These are phyloP conservation scores for Ceriops decandra DNA, from an alignment of 345 rosid species.

Conservation along the genomic window DNA sequence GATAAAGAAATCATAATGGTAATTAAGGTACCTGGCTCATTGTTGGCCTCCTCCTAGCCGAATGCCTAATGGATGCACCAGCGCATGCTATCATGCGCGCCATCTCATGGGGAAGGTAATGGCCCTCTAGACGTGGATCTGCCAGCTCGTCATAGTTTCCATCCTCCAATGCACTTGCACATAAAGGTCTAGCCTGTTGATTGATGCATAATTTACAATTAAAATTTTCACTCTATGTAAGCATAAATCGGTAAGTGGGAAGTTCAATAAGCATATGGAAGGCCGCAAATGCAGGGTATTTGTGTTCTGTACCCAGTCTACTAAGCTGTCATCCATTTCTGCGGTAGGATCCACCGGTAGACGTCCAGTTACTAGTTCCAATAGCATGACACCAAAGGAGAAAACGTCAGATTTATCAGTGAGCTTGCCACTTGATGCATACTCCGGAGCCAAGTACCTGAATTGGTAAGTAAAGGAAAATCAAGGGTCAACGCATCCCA, in stretches of 20 bases:
- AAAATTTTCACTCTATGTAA: background rate
- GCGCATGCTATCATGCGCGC: conserved; percentile 77
- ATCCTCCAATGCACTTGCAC: conserved; percentile 43
- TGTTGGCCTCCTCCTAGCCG: conserved; percentile 67
- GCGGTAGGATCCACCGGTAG: conserved; percentile 53
- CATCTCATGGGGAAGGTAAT: conserved; percentile 57
- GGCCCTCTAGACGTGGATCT: conserved; percentile 57
- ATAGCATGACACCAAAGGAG: conserved; percentile 80
- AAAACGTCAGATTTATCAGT: conserved; percentile 91
- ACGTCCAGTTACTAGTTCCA: conserved; percentile 79
- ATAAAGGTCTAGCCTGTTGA: conserved; percentile 69
- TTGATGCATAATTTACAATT: conserved; percentile 6
- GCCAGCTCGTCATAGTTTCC: conserved; percentile 51
- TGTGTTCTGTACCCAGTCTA: conserved; percentile 64
- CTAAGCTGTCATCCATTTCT: conserved; percentile 79
- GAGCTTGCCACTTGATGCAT: conserved; percentile 76
- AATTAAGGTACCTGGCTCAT: conserved; percentile 66
- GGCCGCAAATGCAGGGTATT: background rate
- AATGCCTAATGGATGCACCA: conserved; percentile 63
- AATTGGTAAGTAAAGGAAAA: background rate
- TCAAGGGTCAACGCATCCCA: background rate
- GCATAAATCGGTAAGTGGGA: background rate
- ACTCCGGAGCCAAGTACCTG: background rate
- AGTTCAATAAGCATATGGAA: background rate
- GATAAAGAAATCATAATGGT: background rate